phyloP scores from a whole-genome alignment of 352 stramenopile genomes.

The Lagenidium giganteum region DNA sequence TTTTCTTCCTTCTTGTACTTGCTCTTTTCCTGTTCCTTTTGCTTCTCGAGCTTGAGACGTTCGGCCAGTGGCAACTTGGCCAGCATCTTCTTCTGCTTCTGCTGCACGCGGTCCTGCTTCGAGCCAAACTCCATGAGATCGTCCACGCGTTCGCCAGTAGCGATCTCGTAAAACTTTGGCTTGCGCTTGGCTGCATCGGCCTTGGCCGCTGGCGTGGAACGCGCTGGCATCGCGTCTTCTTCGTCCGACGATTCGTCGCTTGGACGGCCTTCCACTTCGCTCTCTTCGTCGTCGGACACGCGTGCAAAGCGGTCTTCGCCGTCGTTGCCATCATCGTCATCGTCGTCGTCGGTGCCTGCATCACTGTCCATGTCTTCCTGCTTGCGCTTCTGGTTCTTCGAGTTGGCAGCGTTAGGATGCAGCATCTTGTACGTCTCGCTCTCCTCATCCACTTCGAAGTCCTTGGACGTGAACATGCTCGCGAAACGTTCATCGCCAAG shows the following conservation, averaged over 20 bases:
- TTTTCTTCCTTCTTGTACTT: constrained; percentile 83
- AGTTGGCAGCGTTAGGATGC: constrained; percentile 89
- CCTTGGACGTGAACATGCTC: constrained; percentile 94
- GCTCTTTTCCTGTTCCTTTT: constrained; percentile 69
- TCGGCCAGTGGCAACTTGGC: constrained; percentile 77
- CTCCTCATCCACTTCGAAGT: constrained; percentile 98
- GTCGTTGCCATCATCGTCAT: constrained; percentile 45
- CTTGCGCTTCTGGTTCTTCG: constrained; percentile 58
- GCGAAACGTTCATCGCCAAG: constrained; percentile 97
- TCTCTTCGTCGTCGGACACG: constrained; percentile 56
- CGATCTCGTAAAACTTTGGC: constrained; percentile 86
- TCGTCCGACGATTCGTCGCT: constrained; percentile 72
- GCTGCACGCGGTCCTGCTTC: constrained; percentile 48
- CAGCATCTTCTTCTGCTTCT: constrained; percentile 78
- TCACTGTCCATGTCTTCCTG: constrained; percentile 93
- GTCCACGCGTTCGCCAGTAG: constrained; percentile 73
- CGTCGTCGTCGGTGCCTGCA: constrained; percentile 57
- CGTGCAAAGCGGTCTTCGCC: constrained; percentile 56
- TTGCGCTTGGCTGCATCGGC: constrained; percentile 20
- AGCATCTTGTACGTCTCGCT: constrained; percentile 95
- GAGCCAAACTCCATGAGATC: constrained; percentile 79
- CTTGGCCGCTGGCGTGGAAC: background rate
- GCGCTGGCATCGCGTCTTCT: constrained; percentile 24
- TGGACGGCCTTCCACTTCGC: constrained; percentile 50
- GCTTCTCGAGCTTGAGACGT: constrained; percentile 64